Evolutionary conservation across 306 rosid genomes (phyloP), one percentile per base, ranked within the genome.

Genomic region (Quercus cerris): DNA sequence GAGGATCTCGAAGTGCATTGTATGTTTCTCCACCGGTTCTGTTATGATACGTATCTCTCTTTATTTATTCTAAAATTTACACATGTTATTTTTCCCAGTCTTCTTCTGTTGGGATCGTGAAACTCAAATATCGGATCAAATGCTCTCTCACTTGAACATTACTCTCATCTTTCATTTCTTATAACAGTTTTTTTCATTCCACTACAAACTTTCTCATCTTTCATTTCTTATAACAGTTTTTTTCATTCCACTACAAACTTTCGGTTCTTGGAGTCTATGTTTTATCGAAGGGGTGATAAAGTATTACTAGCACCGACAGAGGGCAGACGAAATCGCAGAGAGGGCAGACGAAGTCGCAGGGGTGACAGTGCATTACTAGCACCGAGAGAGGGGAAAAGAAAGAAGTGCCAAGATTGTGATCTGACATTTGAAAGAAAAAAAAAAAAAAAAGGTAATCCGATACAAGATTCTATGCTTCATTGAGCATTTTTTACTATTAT

Each of bases 121-220:
- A 82, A 70, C 86, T 84, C 82, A 77, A 85, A 83, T 77, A 85
- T 87, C 86, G 81, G 90, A 87, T 87, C 86, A 71, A 49, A 61
- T 78, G 70, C 80, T 74, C 57, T 78, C 54, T 35, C 81, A 44
- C 86, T 51, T 54, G 46, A 67, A 46, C 80, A 77, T 66, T 57
- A 61, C 12, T 73, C 54, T 49, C 46, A 41, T 41, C 11, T 8
- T 41, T 41, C 46, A 41, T 41, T 41, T 41, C 46, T 41, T 8
- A 41, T 7, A 8, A 41, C 3, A 41, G 46, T 41, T 41, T 8
- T 41, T 33, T 38, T 38, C 11, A 41, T 41, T 41, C 46, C 1
- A 41, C 46, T 7, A 41, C 9, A 41, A 41, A 41, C 46, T 38
- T 38, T 7, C 46, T 23, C 23, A 23, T 23, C 1, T 23, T 23